A percentile compares a stretch with the other conserved stretches of the same genome.
phyloP scores from a whole-genome alignment of 345 rosid genomes.

The Anastatica hierochuntica region DNA sequence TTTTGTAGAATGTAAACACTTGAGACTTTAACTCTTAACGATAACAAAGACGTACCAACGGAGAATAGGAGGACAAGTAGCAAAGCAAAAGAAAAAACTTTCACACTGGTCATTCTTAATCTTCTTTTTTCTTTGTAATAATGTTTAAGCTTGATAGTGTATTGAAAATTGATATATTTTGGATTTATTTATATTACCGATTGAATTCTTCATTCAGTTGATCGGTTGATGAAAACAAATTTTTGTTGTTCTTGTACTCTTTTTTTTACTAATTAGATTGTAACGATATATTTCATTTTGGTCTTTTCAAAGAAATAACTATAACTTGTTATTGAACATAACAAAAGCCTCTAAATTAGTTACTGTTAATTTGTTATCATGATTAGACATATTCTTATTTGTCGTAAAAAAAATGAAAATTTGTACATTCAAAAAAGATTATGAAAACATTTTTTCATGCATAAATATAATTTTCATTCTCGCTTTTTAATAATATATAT shows the following conservation, averaged over 20 bases:
- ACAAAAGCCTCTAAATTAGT: background rate
- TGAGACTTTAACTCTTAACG: background rate
- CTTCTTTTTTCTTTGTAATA: background rate
- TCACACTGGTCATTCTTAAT: constrained; percentile 1
- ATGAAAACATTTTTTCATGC: no score
- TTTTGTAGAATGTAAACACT: background rate
- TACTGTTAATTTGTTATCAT: background rate
- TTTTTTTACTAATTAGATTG: background rate
- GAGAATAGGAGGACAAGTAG: constrained; percentile 1
- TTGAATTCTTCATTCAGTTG: background rate
- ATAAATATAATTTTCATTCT: no score
- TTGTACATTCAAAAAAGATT: no score
- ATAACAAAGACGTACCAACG: background rate
- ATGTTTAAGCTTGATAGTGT: background rate
- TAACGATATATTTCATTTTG: background rate
- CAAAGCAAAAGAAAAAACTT: constrained; percentile 7
- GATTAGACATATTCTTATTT: no score
- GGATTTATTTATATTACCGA: constrained; percentile 3
- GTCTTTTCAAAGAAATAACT: background rate
- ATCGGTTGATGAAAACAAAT: background rate
- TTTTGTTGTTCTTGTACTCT: no score
- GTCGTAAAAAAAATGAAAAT: no score
- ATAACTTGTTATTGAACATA: background rate
- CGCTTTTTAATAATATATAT: no score
- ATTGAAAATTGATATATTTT: background rate